These are phyloP conservation scores for Suillus decipiens DNA, from an alignment of 768 basidiomycete genomes.

Conservation along the genomic window DNA sequence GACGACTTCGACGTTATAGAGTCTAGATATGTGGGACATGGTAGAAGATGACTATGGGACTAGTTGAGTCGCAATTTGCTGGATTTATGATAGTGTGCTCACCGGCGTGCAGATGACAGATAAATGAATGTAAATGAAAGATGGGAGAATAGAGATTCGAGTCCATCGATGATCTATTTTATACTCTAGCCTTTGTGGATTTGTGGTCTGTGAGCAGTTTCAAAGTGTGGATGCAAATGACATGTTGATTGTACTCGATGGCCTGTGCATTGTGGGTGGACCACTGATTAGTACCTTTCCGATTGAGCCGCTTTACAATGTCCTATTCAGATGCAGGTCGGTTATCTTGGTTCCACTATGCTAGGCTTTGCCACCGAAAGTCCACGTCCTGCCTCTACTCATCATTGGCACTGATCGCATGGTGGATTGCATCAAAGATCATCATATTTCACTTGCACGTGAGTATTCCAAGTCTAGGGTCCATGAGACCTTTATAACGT, in stretches of 20 bases:
- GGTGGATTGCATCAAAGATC: background rate
- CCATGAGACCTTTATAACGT: background rate
- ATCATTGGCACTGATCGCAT: background rate
- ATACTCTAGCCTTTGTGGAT: background rate
- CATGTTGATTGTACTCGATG: background rate
- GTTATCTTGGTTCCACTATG: background rate
- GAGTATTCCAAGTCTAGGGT: background rate
- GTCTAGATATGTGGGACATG: constrained; percentile 18
- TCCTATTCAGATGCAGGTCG: background rate
- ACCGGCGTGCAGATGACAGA: background rate
- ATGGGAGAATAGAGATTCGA: background rate
- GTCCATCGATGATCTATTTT: background rate
- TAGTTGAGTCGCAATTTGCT: background rate
- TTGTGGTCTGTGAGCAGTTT: background rate
- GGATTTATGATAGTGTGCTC: background rate
- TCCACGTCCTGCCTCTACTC: background rate
- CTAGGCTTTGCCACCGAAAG: background rate
- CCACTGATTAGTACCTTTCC: background rate
- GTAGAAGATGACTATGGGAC: background rate
- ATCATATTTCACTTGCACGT: background rate
- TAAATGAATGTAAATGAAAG: background rate
- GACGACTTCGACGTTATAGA: constrained; percentile 25
- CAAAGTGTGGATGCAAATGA: background rate
- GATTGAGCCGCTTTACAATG: background rate
- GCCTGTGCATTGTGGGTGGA: background rate